These are phyloP conservation scores for Pythium dissotocum DNA, from an alignment of 352 stramenopile genomes.

Conservation along the genomic window DNA sequence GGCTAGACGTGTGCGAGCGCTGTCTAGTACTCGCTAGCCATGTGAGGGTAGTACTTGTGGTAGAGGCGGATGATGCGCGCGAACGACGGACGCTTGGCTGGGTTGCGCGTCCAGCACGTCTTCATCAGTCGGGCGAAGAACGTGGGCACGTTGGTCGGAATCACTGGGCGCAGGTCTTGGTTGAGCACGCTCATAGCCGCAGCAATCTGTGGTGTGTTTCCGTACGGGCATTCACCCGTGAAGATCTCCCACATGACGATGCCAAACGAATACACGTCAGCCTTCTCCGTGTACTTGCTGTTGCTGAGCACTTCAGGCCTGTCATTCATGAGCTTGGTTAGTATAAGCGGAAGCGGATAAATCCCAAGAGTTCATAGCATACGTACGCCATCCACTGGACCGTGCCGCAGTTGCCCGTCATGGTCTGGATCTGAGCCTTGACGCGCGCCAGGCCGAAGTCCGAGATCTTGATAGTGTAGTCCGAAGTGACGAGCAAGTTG, in stretches of 20 bases:
- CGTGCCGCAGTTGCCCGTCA: conserved; percentile 91
- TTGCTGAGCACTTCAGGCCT: conserved; percentile 88
- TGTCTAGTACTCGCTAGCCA: not conserved
- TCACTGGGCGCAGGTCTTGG: conserved; percentile 65
- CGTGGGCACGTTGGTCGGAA: conserved; percentile 58
- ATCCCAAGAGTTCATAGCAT: not conserved
- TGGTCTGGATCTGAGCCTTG: conserved; percentile 91
- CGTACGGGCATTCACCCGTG: conserved; percentile 86
- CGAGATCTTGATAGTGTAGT: conserved; percentile 90
- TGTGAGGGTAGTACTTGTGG: conserved; percentile 37
- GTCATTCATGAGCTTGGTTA: not conserved
- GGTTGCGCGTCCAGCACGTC: conserved; percentile 77
- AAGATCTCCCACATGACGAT: conserved; percentile 95
- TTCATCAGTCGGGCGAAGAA: conserved; percentile 79
- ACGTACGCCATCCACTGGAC: conserved; percentile 88
- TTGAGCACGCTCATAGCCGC: conserved; percentile 79
- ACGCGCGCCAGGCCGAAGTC: conserved; percentile 92
- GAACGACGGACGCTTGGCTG: conserved; percentile 71
- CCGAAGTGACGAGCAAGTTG: conserved; percentile 84
- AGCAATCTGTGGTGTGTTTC: conserved; percentile 90
- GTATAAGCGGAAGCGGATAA: not conserved
- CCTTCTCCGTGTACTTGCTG: conserved; percentile 92
- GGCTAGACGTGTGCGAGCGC: not conserved
- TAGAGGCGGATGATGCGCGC: conserved; percentile 57
- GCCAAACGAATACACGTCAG: conserved; percentile 92